These are phyloP conservation scores for Talaromyces sp. DNA, from an alignment of 2,329 filamentous ascomycete genomes.

Conservation along the genomic window DNA sequence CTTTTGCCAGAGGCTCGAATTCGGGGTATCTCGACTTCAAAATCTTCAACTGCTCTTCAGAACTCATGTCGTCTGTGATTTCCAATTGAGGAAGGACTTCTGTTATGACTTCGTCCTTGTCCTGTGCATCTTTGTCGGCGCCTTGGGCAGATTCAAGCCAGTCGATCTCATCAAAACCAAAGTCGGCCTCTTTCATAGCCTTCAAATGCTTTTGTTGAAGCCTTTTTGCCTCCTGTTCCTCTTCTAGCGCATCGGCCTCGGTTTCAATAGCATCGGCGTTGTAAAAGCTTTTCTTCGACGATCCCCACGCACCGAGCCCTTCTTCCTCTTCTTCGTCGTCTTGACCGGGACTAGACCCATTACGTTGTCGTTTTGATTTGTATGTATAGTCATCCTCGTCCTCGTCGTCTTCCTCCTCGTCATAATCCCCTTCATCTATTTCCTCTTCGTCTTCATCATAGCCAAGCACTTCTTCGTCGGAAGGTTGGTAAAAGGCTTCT, in stretches of 20 bases:
- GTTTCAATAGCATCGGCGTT: conserved; percentile 73
- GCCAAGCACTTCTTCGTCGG: conserved; percentile 60
- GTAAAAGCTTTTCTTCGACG: conserved; percentile 87
- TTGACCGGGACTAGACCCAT: conserved; percentile 27
- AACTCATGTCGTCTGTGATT: conserved; percentile 71
- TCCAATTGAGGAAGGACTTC: conserved; percentile 82
- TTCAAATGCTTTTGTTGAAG: conserved; percentile 87
- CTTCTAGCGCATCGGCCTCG: conserved; percentile 73
- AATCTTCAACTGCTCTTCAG: conserved; percentile 69
- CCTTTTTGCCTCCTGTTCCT: conserved; percentile 83
- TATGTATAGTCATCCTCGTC: conserved; percentile 33
- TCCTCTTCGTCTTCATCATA: conserved; percentile 48
- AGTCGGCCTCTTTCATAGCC: conserved; percentile 86
- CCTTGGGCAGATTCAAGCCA: conserved; percentile 61
- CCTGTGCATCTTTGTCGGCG: conserved; percentile 41
- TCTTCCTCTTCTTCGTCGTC: conserved; percentile 52
- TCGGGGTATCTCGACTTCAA: conserved; percentile 83
- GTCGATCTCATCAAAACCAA: conserved; percentile 84
- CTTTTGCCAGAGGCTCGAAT: conserved; percentile 77
- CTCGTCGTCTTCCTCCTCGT: conserved; percentile 40
- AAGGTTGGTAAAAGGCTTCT: conserved; percentile 55
- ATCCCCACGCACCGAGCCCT: conserved; percentile 72
- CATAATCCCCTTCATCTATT: conserved; percentile 26
- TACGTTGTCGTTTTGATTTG: conserved; percentile 17
- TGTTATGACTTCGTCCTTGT: conserved; percentile 60